Conservation (phyloP, 371 early-diverging fungal genomes). For the Basidiobolus heterosporus region DNA sequence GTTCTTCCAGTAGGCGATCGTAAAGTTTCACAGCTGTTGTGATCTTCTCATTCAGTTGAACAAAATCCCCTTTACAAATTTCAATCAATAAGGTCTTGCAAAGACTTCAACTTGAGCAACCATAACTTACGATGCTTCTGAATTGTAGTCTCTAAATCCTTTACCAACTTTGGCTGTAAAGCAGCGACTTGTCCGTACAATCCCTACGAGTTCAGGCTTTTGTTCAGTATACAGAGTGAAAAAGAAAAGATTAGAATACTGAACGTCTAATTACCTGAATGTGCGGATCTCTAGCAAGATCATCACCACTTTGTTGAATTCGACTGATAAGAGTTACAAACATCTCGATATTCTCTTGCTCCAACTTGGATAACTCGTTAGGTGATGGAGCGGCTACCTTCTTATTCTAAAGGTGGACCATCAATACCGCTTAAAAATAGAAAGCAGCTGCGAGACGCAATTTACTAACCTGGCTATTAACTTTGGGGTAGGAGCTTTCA, state of each 20-base stretch:
- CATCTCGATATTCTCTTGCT: slow-evolving; percentile 51
- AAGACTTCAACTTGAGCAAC: background rate
- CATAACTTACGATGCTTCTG: slow-evolving; percentile 34
- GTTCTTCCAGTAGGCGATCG: slow-evolving; percentile 59
- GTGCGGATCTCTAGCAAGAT: slow-evolving; percentile 43
- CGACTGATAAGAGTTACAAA: slow-evolving; percentile 49
- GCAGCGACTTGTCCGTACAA: slow-evolving; percentile 53
- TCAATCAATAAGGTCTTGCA: background rate
- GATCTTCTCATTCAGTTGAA: slow-evolving; percentile 56
- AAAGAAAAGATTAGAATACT: background rate
- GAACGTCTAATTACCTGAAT: slow-evolving; percentile 22
- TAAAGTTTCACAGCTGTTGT: slow-evolving; percentile 58
- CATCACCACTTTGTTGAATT: slow-evolving; percentile 31
- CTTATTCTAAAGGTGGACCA: background rate
- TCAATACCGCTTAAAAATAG: background rate
- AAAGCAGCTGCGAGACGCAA: background rate
- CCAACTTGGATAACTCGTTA: slow-evolving; percentile 28
- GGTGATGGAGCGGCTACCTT: background rate
- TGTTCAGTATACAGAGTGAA: background rate
- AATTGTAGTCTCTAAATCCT: slow-evolving; percentile 41
- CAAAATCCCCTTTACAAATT: slow-evolving; percentile 22
- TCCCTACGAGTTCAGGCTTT: slow-evolving; percentile 7
- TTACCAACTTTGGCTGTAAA: slow-evolving; percentile 50
- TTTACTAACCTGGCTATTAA: background rate
- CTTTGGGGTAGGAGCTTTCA: background rate